Base-by-base conservation (phyloP, 2,329 filamentous ascomycete genomes). In the Blastomyces emzantsi region DNA sequence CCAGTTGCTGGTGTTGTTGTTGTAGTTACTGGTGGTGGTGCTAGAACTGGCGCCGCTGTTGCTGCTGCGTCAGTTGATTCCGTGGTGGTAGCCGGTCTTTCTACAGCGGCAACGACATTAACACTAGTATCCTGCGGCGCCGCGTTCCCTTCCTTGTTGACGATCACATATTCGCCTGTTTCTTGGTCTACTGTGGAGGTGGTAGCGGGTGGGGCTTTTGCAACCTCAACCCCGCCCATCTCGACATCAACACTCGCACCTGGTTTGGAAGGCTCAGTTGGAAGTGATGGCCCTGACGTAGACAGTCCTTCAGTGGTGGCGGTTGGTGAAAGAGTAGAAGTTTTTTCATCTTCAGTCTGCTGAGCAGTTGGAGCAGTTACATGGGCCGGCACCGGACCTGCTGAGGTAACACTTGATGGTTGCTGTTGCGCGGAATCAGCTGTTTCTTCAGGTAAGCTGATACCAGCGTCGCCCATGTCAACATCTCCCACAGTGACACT, bases 131-230 rank as follows among this genome's bases (percentile, higher is more conserved):
- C 72, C 17, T 22, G 28, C 36, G 54, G 30, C 19, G 69, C 61
- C 7, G 64, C 59, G 25, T 69, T 77, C 30, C 80, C 82, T 57
- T 84, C 85, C 67, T 88, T 87, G 63, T 87, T 84, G 39, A 92
- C 85, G 64, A 92, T 87, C 3, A 91, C 86, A 89, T 89, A 92
- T 67, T 92, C 89, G 39, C 83, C 87, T 25, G 79, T 82, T 15
- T 82, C 80, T 22, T 80, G 80, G 17, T 74, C 73, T 33, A 19
- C 22, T 51, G 72, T 72, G 11, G 75, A 71, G 25, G 76, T 73
- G 30, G 72, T 72, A 11, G 76, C 70, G 22, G 76, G 73, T 25
- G 74, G 72, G 51, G 76, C 73, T 41, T 70, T 70, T 33, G 65
- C 67, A 43, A 74, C 75, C 19, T 80, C 76, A 33, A 83, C 81